phyloP scores from a whole-genome alignment of 768 basidiomycete species.

The Mycena kentingensis region DNA sequence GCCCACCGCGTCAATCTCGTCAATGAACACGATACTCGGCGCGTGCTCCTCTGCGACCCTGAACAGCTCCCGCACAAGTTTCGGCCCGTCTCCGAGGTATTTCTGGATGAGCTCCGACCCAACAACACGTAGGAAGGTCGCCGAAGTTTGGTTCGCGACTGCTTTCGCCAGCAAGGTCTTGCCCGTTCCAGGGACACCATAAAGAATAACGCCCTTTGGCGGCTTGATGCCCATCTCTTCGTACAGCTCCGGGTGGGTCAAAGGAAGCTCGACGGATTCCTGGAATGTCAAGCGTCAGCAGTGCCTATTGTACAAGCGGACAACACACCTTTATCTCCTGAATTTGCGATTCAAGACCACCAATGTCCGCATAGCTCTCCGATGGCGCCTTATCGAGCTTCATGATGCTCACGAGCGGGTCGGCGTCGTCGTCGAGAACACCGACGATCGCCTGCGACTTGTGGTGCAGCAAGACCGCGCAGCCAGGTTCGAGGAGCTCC shows the following conservation, averaged over 20 bases:
- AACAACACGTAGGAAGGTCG: slow-evolving; percentile 95
- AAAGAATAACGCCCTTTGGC: slow-evolving; percentile 99
- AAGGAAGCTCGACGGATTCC: slow-evolving; percentile 97
- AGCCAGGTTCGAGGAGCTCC: slow-evolving; percentile 94
- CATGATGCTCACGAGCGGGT: slow-evolving; percentile 98
- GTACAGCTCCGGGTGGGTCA: slow-evolving; percentile 97
- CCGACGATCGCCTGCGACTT: slow-evolving; percentile 95
- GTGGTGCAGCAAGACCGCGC: slow-evolving; percentile 92
- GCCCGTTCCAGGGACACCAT: slow-evolving; percentile 97
- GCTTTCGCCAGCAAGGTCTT: slow-evolving; percentile 98
- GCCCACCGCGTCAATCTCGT: slow-evolving; percentile 98
- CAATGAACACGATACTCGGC: slow-evolving; percentile 98
- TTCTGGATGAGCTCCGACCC: slow-evolving; percentile 99
- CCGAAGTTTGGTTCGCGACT: slow-evolving; percentile 97
- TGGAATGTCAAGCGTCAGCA: slow-evolving; percentile 31
- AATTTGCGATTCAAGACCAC: slow-evolving; percentile 94
- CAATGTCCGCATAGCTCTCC: slow-evolving; percentile 98
- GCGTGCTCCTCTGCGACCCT: slow-evolving; percentile 96
- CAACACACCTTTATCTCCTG: slow-evolving; percentile 91
- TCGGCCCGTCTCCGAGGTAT: slow-evolving; percentile 98
- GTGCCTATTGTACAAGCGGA: neutral
- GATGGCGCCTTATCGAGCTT: slow-evolving; percentile 99
- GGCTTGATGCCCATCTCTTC: slow-evolving; percentile 99
- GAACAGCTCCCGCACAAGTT: slow-evolving; percentile 96
- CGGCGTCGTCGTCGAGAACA: slow-evolving; percentile 91